Base-by-base conservation (phyloP, 208 protist species). In the Angomonas ambiguus region DNA sequence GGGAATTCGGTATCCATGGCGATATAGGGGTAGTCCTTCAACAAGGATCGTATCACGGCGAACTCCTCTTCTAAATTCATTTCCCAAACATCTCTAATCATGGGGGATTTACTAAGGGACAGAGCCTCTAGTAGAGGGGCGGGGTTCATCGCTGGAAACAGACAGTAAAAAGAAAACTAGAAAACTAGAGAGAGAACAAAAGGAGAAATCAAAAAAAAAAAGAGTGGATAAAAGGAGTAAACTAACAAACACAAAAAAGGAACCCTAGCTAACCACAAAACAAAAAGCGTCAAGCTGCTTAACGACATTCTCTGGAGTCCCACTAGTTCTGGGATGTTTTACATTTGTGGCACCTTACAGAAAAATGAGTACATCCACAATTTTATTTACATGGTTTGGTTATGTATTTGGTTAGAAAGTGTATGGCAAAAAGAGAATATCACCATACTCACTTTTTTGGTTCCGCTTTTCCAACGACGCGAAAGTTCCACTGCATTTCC, bases 1-100 rank as follows among this genome's bases (percentile, higher is more conserved):
- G 98, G 98, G 77, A 99, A 99, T 82, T 99, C 98, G 10, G 98
- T 99, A 79, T 99, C 98, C 97, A 98, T 92, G 22, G 85, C 83
- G n/a, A 97, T 92, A 79, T 94, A 99, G 2, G 98, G 97, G 79
- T 99, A 99, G 56, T 98, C 87, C 53, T 97, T 85, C 35, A 99
- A 76, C 0, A 99, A 71, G 6, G 96, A 85, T 16, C 93, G 84
- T 8, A 99, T 99, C 27, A 87, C 68, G 30, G 74, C 87, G 70
- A 99, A 98, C 75, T 99, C 98, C 63, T 95, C 80, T 51, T 98
- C 95, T 18, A 99, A 80, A 72, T 99, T 99, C 35, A 96, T 77
- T 13, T 85, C 90, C 98, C 98, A 99, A 16, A 99, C 98, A 64
- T 99, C 98, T 18, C 82, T 79, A 67, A 97, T 97, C 85, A 96